Evolutionary conservation across 2,329 filamentous ascomycete genomes (phyloP), one percentile per base, ranked within the genome.

Genomic region (Pseudogymnoascus sp.): DNA sequence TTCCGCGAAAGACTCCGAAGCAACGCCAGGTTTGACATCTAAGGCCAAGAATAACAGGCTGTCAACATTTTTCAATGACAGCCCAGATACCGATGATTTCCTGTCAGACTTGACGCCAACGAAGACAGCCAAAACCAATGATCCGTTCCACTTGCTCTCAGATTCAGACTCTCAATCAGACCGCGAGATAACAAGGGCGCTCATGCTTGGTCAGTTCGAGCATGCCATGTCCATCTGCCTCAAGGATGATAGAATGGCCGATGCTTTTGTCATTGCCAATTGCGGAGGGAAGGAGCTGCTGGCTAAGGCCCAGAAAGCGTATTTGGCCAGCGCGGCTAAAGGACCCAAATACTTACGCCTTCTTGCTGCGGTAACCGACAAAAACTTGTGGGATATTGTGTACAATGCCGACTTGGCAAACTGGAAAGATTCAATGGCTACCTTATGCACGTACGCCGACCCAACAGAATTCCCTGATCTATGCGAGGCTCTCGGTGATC

Each of bases 381-480:
- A 97, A 80, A 97, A 99, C 70, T 81, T 99, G 1, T 97, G 93
- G 94, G 94, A 99, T 75, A 83, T 97, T 50, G 94, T 97, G 6
- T 91, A 97, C 76, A 99, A 99, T 70, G 94, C 93, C 6, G 90
- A 97, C 70, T 78, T 99, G 50, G 82, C 83, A 59, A 89, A 94
- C 75, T 99, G 94, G 95, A 97, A 95, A 76, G 94, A 97, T 75
- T 87, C 93, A 2, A 95, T 99, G 89, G 92, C 91, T 28, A 89
- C 92, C 1, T 78, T 99, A 60, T 99, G 94, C 81, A 97, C 94
- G 1, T 99, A 93, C 74, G 94, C 94, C 0, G 88, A 95, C 65
- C 88, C 91, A 47, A 83, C 84, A 38, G 93, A 99, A 68, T 99
- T 99, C 72, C 85, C 93, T 4, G 91, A 97, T 71, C 85, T 99